Conservation (phyloP, 2,329 filamentous ascomycete species). For the Sarocladium brachiariae region DNA sequence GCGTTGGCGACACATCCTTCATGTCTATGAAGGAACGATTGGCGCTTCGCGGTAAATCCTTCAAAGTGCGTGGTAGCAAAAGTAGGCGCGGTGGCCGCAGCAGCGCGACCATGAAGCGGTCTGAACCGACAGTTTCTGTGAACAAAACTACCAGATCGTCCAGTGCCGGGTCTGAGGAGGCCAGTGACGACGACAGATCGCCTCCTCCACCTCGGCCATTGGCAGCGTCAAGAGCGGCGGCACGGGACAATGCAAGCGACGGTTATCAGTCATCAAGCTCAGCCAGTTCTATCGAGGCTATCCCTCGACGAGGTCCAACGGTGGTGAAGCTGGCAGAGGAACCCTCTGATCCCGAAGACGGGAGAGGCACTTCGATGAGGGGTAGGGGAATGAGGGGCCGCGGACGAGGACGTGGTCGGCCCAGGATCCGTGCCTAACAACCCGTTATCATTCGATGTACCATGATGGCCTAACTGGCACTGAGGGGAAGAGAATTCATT, state of each 20-base stretch:
- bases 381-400: conserved; percentile 11
- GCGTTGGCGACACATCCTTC: conserved; percentile 18
- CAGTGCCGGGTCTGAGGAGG: neutral
- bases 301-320: neutral
- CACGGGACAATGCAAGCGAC: neutral
- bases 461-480: no score
- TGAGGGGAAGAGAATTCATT: no score
- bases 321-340: neutral
- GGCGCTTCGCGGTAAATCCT: conserved; percentile 44
- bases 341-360: neutral
- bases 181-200: conserved; percentile 1
- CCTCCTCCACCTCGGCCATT: conserved; percentile 4
- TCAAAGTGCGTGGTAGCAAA: conserved; percentile 38
- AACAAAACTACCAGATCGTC: neutral
- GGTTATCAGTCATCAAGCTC: conserved; percentile 7
- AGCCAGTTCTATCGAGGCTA: conserved; percentile 6
- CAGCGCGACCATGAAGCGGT: neutral
- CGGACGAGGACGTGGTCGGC: conserved; percentile 18
- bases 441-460: no score
- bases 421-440: conserved; percentile 12
- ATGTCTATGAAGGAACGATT: conserved; percentile 54
- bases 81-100: neutral
- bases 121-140: neutral
- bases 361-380: neutral
- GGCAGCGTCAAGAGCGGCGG: neutral